phyloP scores from a whole-genome alignment of 2,329 filamentous ascomycete genomes.

The Botrytis squamosa region DNA sequence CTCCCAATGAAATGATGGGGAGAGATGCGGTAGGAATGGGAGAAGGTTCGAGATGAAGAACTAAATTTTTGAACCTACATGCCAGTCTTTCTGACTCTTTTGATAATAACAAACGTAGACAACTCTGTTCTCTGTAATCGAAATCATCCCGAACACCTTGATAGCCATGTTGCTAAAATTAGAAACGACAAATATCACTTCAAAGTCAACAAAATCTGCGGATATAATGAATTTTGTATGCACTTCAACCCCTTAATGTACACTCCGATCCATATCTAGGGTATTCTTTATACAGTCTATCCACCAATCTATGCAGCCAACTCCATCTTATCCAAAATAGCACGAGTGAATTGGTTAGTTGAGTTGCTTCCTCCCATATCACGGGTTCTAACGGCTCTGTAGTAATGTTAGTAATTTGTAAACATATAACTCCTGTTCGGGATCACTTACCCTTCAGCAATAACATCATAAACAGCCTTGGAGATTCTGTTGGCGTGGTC shows the following conservation, averaged over 20 bases:
- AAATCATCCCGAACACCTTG: neutral
- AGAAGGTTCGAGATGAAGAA: neutral
- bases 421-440: slow-evolving; percentile 2
- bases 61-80: neutral
- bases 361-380: slow-evolving; percentile 93
- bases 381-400: slow-evolving; percentile 79
- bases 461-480: slow-evolving; percentile 74
- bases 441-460: slow-evolving; percentile 80
- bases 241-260: slow-evolving; percentile 33
- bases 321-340: slow-evolving; percentile 96
- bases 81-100: neutral
- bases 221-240: slow-evolving; percentile 30
- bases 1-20: neutral
- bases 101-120: too few species aligned
- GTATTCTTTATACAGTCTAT: slow-evolving; percentile 34
- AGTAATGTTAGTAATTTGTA: slow-evolving; percentile 36
- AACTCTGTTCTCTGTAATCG: neutral
- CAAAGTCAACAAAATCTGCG: neutral
- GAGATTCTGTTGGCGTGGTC: slow-evolving; percentile 98
- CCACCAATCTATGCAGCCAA: slow-evolving; percentile 35
- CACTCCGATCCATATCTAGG: slow-evolving; percentile 27
- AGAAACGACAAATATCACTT: neutral
- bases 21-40: neutral
- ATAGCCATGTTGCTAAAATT: neutral
- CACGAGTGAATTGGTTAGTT: slow-evolving; percentile 92